Conservation (phyloP, 2,329 filamentous ascomycete genomes). For the Sporothrix phasma region DNA sequence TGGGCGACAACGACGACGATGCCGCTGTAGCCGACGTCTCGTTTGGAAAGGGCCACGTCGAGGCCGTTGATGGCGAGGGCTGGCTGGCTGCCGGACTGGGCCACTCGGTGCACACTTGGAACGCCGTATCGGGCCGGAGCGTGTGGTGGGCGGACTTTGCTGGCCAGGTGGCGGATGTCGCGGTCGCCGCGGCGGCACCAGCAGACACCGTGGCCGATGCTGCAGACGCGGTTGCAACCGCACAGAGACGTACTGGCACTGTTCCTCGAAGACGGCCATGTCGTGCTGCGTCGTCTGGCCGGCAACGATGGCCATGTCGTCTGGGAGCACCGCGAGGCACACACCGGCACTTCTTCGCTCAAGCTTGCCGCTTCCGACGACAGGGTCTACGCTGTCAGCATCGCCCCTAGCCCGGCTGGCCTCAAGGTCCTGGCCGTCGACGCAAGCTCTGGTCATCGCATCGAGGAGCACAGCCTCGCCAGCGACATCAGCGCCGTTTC, state of each 20-base stretch:
- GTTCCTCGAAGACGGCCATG: slow-evolving; percentile 30
- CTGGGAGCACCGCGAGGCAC: slow-evolving; percentile 63
- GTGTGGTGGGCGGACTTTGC: slow-evolving; percentile 60
- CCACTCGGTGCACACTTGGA: slow-evolving; percentile 66
- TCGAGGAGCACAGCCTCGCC: slow-evolving; percentile 60
- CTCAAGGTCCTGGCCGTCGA: slow-evolving; percentile 69
- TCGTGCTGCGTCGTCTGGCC: slow-evolving; percentile 57
- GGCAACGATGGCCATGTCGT: slow-evolving; percentile 61
- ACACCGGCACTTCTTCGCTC: slow-evolving; percentile 51
- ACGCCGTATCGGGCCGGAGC: slow-evolving; percentile 68
- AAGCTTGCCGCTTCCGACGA: slow-evolving; percentile 60
- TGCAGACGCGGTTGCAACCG: slow-evolving; percentile 33
- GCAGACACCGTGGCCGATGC: slow-evolving; percentile 43
- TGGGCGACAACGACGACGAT: slow-evolving; percentile 39
- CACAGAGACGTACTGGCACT: slow-evolving; percentile 13
- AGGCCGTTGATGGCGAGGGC: slow-evolving; percentile 69
- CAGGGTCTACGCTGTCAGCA: slow-evolving; percentile 65
- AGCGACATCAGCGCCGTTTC: slow-evolving; percentile 57
- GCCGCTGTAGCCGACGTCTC: slow-evolving; percentile 25
- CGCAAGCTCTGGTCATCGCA: slow-evolving; percentile 58
- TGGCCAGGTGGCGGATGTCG: slow-evolving; percentile 56
- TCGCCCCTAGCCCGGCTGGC: slow-evolving; percentile 54
- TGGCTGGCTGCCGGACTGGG: slow-evolving; percentile 67
- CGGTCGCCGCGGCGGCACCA: slow-evolving; percentile 54
- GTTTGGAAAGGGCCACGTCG: slow-evolving; percentile 38